Conservation (phyloP, 306 rosid species). For the Delonix regia region DNA sequence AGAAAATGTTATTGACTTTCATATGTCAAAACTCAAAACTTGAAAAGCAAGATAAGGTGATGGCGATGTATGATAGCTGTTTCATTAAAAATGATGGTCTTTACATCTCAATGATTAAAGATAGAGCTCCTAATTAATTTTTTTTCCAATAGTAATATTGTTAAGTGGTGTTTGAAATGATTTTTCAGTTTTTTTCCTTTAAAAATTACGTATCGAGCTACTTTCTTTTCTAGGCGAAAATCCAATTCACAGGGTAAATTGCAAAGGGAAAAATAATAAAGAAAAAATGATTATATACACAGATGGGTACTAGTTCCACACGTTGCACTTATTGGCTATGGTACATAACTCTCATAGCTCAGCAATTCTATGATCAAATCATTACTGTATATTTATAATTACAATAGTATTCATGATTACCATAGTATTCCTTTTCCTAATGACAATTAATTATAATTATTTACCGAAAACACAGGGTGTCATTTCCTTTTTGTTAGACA, state of each 20-base stretch:
- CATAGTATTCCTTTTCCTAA: too few species aligned
- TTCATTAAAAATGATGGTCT: background rate
- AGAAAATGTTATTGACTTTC: background rate
- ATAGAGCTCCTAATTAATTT: background rate
- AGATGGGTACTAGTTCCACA: too few species aligned
- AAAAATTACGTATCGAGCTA: background rate
- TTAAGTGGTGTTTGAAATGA: background rate
- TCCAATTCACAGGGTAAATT: background rate
- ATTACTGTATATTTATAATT: too few species aligned
- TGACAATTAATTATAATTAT: too few species aligned
- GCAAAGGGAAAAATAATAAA: background rate
- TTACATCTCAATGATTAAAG: background rate
- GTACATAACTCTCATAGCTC: too few species aligned
- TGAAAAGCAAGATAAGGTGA: background rate
- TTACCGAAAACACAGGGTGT: too few species aligned
- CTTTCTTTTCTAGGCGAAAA: background rate
- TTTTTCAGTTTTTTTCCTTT: background rate
- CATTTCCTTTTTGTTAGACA: too few species aligned
- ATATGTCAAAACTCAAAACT: background rate
- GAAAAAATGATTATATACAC: too few species aligned
- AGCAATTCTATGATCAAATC: too few species aligned
- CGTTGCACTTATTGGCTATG: too few species aligned
- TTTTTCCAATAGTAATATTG: background rate
- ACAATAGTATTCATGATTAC: too few species aligned
- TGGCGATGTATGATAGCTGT: background rate